Conservation (phyloP, 805 yeast species). For the Saccharomycopsis vini region DNA sequence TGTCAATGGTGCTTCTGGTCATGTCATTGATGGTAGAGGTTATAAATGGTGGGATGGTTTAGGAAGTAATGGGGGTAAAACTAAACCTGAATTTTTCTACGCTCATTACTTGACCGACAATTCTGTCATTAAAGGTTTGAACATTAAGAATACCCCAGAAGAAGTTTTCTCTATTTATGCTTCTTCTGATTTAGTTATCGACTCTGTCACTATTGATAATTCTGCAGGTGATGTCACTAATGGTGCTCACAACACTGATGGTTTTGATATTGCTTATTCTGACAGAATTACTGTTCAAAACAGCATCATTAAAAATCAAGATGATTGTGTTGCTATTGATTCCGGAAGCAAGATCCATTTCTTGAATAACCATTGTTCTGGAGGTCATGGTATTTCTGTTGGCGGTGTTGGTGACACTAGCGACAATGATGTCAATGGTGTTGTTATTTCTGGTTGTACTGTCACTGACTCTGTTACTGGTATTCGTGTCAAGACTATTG, state of each 20-base stretch:
- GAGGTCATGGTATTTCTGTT: slow-evolving; percentile 21
- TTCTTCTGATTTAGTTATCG: slow-evolving; percentile 10
- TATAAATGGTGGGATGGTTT: slow-evolving; percentile 20
- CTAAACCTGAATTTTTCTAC: slow-evolving; percentile 19
- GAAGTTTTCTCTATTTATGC: slow-evolving; percentile 15
- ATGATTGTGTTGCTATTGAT: slow-evolving; percentile 21
- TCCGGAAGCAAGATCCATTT: slow-evolving; percentile 19
- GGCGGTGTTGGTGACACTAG: slow-evolving; percentile 21
- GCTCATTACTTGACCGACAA: slow-evolving; percentile 12
- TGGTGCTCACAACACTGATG: slow-evolving; percentile 21
- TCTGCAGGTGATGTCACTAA: slow-evolving; percentile 15
- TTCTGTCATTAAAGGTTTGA: slow-evolving; percentile 13
- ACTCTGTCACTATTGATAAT: slow-evolving; percentile 14
- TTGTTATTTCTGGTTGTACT: slow-evolving; percentile 9
- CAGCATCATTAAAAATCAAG: slow-evolving; percentile 18
- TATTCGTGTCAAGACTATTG: slow-evolving; percentile 19
- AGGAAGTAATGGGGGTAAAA: slow-evolving; percentile 18
- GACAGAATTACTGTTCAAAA: slow-evolving; percentile 12
- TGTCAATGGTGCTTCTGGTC: slow-evolving; percentile 19
- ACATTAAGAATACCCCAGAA: slow-evolving; percentile 18
- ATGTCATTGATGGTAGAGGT: slow-evolving; percentile 19
- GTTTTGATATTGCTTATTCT: slow-evolving; percentile 18
- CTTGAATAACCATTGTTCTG: slow-evolving; percentile 17
- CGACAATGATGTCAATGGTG: slow-evolving; percentile 15
- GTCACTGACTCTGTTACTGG: slow-evolving; percentile 19